phyloP scores from a whole-genome alignment of 345 rosid species.

The Eucalyptus erythrocorys region DNA sequence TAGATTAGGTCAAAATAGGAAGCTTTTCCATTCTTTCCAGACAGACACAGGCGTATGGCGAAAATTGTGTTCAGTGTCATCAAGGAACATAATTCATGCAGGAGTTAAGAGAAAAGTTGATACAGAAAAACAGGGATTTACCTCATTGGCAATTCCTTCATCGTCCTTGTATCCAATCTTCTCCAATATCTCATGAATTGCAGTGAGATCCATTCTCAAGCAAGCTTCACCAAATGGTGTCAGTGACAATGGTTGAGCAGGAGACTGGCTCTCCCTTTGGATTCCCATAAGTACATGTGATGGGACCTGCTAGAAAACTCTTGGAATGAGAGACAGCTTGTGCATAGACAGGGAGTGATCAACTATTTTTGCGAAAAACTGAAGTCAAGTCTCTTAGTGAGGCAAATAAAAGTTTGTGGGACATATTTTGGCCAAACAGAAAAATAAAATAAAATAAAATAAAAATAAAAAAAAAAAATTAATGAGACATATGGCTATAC shows the following conservation, averaged over 20 bases:
- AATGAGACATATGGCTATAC: background rate
- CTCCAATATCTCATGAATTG: slow-evolving; percentile 75
- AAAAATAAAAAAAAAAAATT: background rate
- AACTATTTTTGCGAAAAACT: background rate
- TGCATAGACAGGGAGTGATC: background rate
- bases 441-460: no score
- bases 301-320: slow-evolving; percentile 39
- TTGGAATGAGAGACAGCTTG: background rate
- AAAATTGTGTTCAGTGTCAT: background rate
- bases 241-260: slow-evolving; percentile 29
- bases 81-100: background rate
- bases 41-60: background rate
- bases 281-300: slow-evolving; percentile 52
- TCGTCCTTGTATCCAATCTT: slow-evolving; percentile 91
- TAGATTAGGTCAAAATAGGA: background rate
- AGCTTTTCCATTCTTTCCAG: background rate
- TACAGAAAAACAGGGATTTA: background rate
- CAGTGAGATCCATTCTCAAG: slow-evolving; percentile 74
- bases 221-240: slow-evolving; percentile 88
- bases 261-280: slow-evolving; percentile 32
- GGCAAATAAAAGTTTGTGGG: background rate
- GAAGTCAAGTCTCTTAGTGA: background rate
- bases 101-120: background rate
- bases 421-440: background rate
- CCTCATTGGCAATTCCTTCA: slow-evolving; percentile 89